phyloP scores from a whole-genome alignment of 2,329 filamentous ascomycete species.

The Corinectria fuckeliana region DNA sequence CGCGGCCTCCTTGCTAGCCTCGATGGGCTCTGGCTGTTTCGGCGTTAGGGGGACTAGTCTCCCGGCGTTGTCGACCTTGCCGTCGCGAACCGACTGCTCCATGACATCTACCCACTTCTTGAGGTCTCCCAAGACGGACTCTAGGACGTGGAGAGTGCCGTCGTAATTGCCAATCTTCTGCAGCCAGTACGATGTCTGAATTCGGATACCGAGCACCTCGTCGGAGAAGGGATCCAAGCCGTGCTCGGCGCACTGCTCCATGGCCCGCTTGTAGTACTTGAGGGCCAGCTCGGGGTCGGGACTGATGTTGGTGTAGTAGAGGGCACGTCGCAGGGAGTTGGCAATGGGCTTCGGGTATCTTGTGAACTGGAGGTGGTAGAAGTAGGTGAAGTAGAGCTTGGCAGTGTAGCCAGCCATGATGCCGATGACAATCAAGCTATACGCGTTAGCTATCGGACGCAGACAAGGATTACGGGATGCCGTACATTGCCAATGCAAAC shows the following conservation, averaged over 20 bases:
- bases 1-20: slow-evolving; percentile 6
- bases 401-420: slow-evolving; percentile 42
- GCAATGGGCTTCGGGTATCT: slow-evolving; percentile 73
- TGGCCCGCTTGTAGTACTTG: slow-evolving; percentile 81
- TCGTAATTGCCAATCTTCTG: slow-evolving; percentile 76
- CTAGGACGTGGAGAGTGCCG: slow-evolving; percentile 77
- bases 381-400: slow-evolving; percentile 59
- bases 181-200: slow-evolving; percentile 80
- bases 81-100: slow-evolving; percentile 57
- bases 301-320: slow-evolving; percentile 84
- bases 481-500: slow-evolving; percentile 43
- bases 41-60: slow-evolving; percentile 35
- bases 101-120: slow-evolving; percentile 63
- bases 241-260: slow-evolving; percentile 74
- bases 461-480: neutral
- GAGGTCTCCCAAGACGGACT: slow-evolving; percentile 76
- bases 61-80: slow-evolving; percentile 51
- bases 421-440: slow-evolving; percentile 40
- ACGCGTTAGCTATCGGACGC: neutral
- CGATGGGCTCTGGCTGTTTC: slow-evolving; percentile 14
- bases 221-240: slow-evolving; percentile 89
- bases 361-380: slow-evolving; percentile 62
- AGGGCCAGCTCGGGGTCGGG: slow-evolving; percentile 79
- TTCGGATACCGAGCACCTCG: slow-evolving; percentile 87
- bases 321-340: slow-evolving; percentile 78